Conservation (phyloP, 2,329 filamentous ascomycete genomes). For the Penicillium digitatum region DNA sequence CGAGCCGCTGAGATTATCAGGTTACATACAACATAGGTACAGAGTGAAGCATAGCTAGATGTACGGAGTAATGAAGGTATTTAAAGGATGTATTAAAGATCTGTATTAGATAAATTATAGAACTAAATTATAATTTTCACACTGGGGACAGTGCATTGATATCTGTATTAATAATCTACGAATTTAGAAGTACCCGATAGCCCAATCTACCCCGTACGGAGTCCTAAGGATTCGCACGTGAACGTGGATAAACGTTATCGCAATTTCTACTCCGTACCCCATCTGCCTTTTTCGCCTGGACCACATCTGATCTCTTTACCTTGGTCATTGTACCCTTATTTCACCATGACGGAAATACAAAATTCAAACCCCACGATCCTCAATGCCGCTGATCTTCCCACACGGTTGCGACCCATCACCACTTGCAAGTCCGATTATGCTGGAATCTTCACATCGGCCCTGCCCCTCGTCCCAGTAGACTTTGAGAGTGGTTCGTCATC, state of each 20-base stretch:
- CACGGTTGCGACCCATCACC: slow-evolving; percentile 53
- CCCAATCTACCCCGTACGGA: background rate
- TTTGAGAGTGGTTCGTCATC: slow-evolving; percentile 33
- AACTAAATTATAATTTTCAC: background rate
- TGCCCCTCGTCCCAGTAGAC: slow-evolving; percentile 48
- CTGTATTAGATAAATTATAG: background rate
- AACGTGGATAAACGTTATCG: slow-evolving; percentile 1
- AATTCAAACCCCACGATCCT: slow-evolving; percentile 86
- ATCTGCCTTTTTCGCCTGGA: background rate
- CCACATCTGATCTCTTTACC: too few relatives aligned
- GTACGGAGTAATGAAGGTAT: too few relatives aligned
- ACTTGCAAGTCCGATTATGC: slow-evolving; percentile 41
- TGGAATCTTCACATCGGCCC: slow-evolving; percentile 51
- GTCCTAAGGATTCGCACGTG: background rate
- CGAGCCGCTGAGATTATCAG: background rate
- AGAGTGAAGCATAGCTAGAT: background rate
- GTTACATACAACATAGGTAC: background rate
- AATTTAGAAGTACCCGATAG: too few relatives aligned
- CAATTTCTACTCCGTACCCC: slow-evolving; percentile 5
- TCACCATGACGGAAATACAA: slow-evolving; percentile 35
- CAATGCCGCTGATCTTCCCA: slow-evolving; percentile 81
- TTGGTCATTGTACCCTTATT: background rate
- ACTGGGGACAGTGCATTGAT: background rate
- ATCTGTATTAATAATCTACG: too few relatives aligned
- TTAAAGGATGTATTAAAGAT: too few relatives aligned